Conservation (phyloP, 2,329 filamentous ascomycete species). For the Neofusicoccum sp. region DNA sequence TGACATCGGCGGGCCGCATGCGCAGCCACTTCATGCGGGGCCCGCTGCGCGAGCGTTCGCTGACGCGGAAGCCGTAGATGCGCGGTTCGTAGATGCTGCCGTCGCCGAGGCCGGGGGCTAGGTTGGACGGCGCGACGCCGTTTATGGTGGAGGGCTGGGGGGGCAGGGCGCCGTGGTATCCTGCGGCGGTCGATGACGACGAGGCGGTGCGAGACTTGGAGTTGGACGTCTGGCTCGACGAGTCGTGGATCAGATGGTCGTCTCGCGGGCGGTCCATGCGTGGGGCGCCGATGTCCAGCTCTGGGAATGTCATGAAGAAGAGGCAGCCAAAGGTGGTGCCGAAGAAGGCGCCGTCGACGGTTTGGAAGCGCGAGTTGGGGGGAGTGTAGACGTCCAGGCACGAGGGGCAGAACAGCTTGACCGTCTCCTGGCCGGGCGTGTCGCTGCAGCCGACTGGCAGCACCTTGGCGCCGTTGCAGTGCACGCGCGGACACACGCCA, state of each 20-base stretch:
- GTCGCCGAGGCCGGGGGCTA: constrained; percentile 79
- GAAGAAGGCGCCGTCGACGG: constrained; percentile 96
- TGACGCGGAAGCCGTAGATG: constrained; percentile 96
- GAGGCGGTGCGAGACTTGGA: constrained; percentile 30
- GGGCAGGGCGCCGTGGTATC: constrained; percentile 26
- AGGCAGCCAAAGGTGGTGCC: constrained; percentile 95
- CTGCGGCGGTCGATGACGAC: constrained; percentile 33
- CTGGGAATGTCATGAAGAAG: constrained; percentile 97
- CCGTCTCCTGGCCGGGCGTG: constrained; percentile 92
- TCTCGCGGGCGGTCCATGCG: constrained; percentile 48
- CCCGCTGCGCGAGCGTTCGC: constrained; percentile 82
- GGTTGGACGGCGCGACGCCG: constrained; percentile 81
- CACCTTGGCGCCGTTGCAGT: constrained; percentile 86
- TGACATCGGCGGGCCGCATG: constrained; percentile 75
- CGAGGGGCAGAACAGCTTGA: constrained; percentile 96
- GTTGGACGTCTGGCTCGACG: constrained; percentile 32
- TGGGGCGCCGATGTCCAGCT: constrained; percentile 78
- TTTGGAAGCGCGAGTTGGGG: constrained; percentile 95
- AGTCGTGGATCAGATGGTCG: constrained; percentile 34
- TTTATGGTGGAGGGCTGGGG: constrained; percentile 65
- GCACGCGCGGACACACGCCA: constrained; percentile 88
- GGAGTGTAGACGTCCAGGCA: constrained; percentile 97
- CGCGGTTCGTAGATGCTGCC: constrained; percentile 88
- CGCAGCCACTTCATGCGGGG: constrained; percentile 97
- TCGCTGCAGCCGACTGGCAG: constrained; percentile 92